A percentile compares a stretch with the other conserved stretches of the same genome.
Evolutionary conservation across 768 basidiomycete genomes (phyloP).

Genomic region (Mycena pura): DNA sequence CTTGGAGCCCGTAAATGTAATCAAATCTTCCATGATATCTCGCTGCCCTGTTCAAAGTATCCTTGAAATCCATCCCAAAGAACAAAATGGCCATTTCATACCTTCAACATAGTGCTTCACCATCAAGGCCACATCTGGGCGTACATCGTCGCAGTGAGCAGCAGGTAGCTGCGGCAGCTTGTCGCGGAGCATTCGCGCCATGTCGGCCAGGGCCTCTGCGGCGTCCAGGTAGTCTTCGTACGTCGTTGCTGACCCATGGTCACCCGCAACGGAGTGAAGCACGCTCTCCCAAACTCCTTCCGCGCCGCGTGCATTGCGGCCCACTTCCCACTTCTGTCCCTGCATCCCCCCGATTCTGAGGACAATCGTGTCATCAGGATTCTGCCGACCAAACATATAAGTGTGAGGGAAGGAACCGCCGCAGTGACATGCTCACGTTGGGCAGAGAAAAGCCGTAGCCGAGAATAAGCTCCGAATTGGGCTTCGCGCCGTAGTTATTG

Average conservation of each 20-base stretch:
- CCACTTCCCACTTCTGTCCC: conserved; percentile 65
- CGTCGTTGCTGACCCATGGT: conserved; percentile 35
- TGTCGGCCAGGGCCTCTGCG: conserved; percentile 67
- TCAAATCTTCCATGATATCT: conserved; percentile 60
- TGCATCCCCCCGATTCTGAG: conserved; percentile 71
- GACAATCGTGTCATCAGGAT: conserved; percentile 87
- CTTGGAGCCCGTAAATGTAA: conserved; percentile 56
- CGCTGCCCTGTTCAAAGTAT: conserved; percentile 54
- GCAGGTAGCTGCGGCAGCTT: conserved; percentile 51
- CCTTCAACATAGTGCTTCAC: conserved; percentile 72
- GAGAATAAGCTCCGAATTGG: conserved; percentile 88
- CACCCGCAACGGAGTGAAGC: conserved; percentile 37
- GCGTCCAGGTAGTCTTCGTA: conserved; percentile 76
- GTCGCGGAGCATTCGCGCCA: conserved; percentile 61
- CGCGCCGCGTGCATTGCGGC: conserved; percentile 59
- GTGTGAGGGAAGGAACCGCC: neutral
- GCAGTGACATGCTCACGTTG: conserved; percentile 27
- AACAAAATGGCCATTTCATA: too few relatives aligned
- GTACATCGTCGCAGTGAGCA: conserved; percentile 10
- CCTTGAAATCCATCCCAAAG: neutral
- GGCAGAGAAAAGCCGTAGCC: conserved; percentile 90
- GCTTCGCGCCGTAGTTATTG: conserved; percentile 94
- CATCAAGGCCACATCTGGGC: conserved; percentile 71
- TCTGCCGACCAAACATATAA: too few relatives aligned
- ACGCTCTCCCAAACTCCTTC: conserved; percentile 70